Conservation (phyloP, 768 basidiomycete species). For the Termitomyces sp. region DNA sequence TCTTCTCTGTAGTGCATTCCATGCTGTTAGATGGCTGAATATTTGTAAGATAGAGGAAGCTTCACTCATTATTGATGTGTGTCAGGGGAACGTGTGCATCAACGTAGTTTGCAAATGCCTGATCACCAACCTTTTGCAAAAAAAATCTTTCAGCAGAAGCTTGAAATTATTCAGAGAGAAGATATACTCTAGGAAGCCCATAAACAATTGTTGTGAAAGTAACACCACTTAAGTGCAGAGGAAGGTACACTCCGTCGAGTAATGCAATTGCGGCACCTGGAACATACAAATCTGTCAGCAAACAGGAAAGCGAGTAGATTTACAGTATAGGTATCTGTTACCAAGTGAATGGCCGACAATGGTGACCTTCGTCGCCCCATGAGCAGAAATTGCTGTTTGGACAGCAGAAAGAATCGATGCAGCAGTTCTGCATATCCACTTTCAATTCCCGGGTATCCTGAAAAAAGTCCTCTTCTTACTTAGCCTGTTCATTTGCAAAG, state of each 20-base stretch:
- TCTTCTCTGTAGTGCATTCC: conserved; percentile 18
- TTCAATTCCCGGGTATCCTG: background rate
- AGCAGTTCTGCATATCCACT: conserved; percentile 19
- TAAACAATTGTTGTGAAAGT: conserved; percentile 15
- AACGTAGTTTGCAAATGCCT: conserved; percentile 51
- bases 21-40: background rate
- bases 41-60: background rate
- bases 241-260: conserved; percentile 37
- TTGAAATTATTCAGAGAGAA: background rate
- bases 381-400: conserved; percentile 15
- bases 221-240: conserved; percentile 26
- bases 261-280: conserved; percentile 37
- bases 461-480: background rate
- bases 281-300: background rate
- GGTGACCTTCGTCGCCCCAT: conserved; percentile 21
- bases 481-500: conserved; percentile 17
- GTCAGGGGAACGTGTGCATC: conserved; percentile 38
- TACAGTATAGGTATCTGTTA: background rate
- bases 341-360: conserved; percentile 39
- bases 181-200: conserved; percentile 18
- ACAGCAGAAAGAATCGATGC: conserved; percentile 25
- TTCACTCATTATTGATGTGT: conserved; percentile 45
- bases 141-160: background rate
- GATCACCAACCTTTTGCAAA: conserved; percentile 42
- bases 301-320: background rate